A percentile compares a stretch with the other conserved stretches of the same genome.
phyloP scores from a whole-genome alignment of 2,329 filamentous ascomycete genomes.

The Microdochium bolleyi region DNA sequence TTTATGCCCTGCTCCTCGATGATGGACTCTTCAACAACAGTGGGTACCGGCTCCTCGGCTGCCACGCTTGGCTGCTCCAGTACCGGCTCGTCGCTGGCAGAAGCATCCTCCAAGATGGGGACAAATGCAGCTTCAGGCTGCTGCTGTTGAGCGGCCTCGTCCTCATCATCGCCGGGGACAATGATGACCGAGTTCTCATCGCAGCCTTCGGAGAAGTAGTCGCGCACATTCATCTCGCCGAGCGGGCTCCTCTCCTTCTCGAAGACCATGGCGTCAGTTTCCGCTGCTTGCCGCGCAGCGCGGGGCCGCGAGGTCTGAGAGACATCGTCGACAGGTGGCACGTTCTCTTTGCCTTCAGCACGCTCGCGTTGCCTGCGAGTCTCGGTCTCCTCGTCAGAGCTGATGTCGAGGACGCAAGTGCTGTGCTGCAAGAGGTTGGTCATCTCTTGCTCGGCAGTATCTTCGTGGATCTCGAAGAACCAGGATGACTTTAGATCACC shows the following conservation, averaged over 20 bases:
- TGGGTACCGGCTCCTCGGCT: slow-evolving; percentile 20
- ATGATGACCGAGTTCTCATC: slow-evolving; percentile 55
- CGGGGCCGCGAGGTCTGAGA: slow-evolving; percentile 43
- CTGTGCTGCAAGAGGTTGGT: slow-evolving; percentile 90
- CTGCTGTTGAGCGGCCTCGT: slow-evolving; percentile 18
- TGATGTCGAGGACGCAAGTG: slow-evolving; percentile 80
- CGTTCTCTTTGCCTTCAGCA: slow-evolving; percentile 79
- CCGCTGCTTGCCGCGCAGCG: slow-evolving; percentile 20
- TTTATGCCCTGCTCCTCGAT: slow-evolving; percentile 11
- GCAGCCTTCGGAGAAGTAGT: slow-evolving; percentile 61
- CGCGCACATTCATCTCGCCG: slow-evolving; percentile 56
- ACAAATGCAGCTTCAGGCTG: slow-evolving; percentile 5
- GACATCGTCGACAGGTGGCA: slow-evolving; percentile 64
- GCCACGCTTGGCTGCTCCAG: slow-evolving; percentile 4
- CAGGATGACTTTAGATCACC: slow-evolving; percentile 56
- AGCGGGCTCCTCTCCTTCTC: slow-evolving; percentile 59
- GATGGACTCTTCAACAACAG: slow-evolving; percentile 23
- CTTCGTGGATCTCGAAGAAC: slow-evolving; percentile 94
- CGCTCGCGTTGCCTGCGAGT: slow-evolving; percentile 41
- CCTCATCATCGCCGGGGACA: slow-evolving; percentile 52
- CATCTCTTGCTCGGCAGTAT: slow-evolving; percentile 82
- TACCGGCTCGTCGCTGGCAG: neutral
- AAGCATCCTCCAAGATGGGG: slow-evolving; percentile 10
- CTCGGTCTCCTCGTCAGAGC: slow-evolving; percentile 72
- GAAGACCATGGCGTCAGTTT: slow-evolving; percentile 46